Percentiles rank a stretch among this genome's conserved stretches.
These are phyloP conservation scores for Austropuccinia psidii DNA, from an alignment of 1,284 basidiomycete genomes.

Conservation along the genomic window DNA sequence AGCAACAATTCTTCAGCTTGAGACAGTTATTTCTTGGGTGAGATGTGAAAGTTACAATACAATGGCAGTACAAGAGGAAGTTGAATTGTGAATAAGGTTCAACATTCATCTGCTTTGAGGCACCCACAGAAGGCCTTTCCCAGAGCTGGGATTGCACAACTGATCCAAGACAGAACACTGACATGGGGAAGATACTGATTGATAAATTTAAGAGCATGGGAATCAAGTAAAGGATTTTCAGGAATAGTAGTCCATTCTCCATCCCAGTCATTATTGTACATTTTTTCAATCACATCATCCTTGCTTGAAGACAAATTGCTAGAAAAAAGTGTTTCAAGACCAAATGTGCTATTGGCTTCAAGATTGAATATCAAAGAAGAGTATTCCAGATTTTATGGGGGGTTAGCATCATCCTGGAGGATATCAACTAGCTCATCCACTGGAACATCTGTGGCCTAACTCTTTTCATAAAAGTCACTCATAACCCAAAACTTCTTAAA, in stretches of 20 bases:
- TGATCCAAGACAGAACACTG: not conserved
- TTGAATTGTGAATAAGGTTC: constrained; percentile 8
- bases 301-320: not conserved
- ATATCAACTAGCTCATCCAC: not conserved
- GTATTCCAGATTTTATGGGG: not conserved
- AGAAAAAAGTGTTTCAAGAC: not conserved
- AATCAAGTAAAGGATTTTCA: not conserved
- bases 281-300: not conserved
- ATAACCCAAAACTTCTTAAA: not conserved
- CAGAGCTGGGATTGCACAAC: constrained; percentile 1
- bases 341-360: not conserved
- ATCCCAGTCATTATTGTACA: not conserved
- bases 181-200: not conserved
- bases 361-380: not conserved
- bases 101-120: constrained; percentile 38
- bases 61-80: not conserved
- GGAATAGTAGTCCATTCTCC: not conserved
- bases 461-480: no score
- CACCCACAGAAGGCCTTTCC: constrained; percentile 24
- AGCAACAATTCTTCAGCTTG: not conserved
- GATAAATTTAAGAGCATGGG: not conserved
- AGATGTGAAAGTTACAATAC: not conserved
- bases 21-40: not conserved
- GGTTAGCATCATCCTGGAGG: not conserved
- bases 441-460: not conserved